Conservation (phyloP, 805 yeast genomes). For the Zygotorulaspora danielsina region DNA sequence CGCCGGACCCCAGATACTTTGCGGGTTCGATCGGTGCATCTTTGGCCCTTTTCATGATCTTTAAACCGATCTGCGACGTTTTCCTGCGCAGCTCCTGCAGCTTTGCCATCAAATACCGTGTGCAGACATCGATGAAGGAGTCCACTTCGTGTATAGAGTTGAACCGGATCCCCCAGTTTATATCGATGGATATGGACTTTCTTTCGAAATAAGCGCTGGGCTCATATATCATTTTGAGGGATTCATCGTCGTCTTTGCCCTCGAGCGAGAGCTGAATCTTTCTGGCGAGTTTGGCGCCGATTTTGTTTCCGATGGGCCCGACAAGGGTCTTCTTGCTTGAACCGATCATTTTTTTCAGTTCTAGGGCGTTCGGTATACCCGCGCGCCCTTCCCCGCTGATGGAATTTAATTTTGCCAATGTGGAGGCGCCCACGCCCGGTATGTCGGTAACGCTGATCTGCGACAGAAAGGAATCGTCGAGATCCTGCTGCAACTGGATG, state of each 20-base stretch:
- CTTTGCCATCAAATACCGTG: conserved; percentile 56
- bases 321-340: conserved; percentile 12
- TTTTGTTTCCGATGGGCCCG: conserved; percentile 38
- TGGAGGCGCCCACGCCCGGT: conserved; percentile 62
- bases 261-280: conserved; percentile 56
- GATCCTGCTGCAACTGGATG: conserved; percentile 36
- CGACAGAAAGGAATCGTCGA: conserved; percentile 37
- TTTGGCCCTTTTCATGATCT: conserved; percentile 57
- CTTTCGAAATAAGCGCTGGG: conserved; percentile 50
- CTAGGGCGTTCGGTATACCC: conserved; percentile 1
- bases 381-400: conserved; percentile 8
- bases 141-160: conserved; percentile 58
- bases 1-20: conserved; percentile 82
- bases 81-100: conserved; percentile 43
- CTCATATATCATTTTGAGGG: conserved; percentile 46
- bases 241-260: conserved; percentile 62
- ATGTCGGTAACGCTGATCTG: conserved; percentile 37
- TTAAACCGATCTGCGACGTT: conserved; percentile 60
- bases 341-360: conserved; percentile 4
- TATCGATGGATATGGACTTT: conserved; percentile 80
- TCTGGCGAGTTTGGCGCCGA: conserved; percentile 70
- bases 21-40: conserved; percentile 72
- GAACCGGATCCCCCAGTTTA: conserved; percentile 87
- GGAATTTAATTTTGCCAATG: conserved; percentile 42
- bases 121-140: conserved; percentile 51